phyloP scores from a whole-genome alignment of 2,329 filamentous ascomycete genomes.

The Pseudomassariella vexata region DNA sequence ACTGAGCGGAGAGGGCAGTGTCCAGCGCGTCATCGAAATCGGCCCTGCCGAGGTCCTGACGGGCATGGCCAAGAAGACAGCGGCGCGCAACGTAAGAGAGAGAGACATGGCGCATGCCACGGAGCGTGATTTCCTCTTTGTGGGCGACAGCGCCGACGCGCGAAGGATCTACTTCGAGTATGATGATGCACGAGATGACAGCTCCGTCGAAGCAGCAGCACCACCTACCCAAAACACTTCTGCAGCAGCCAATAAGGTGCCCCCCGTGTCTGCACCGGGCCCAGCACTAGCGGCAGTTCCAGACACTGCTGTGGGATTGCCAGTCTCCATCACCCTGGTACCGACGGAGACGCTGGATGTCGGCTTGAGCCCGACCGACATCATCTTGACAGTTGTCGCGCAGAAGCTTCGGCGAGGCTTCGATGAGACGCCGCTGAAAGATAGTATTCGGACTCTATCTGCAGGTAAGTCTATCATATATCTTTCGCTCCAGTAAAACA shows the following conservation, averaged over 20 bases:
- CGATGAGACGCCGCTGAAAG: neutral
- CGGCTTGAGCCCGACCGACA: neutral
- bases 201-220: too few relatives aligned
- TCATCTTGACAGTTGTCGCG: neutral
- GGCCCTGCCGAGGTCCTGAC: conserved; percentile 10
- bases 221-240: too few relatives aligned
- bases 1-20: conserved; percentile 6
- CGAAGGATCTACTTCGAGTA: conserved; percentile 1
- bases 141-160: neutral
- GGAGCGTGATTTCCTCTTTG: neutral
- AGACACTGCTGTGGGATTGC: neutral
- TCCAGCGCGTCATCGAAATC: conserved; percentile 11
- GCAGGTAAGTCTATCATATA: neutral
- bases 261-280: neutral
- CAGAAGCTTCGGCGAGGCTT: neutral
- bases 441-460: neutral
- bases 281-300: neutral
- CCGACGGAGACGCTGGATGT: too few relatives aligned
- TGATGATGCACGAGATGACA: too few relatives aligned
- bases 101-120: neutral
- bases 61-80: conserved; percentile 11
- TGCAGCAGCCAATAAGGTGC: neutral
- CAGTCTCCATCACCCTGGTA: too few relatives aligned
- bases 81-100: neutral
- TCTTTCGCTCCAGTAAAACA: too few relatives aligned